Base-by-base conservation (phyloP, 257 asterid genomes). In the Craterostigma plantagineum region DNA sequence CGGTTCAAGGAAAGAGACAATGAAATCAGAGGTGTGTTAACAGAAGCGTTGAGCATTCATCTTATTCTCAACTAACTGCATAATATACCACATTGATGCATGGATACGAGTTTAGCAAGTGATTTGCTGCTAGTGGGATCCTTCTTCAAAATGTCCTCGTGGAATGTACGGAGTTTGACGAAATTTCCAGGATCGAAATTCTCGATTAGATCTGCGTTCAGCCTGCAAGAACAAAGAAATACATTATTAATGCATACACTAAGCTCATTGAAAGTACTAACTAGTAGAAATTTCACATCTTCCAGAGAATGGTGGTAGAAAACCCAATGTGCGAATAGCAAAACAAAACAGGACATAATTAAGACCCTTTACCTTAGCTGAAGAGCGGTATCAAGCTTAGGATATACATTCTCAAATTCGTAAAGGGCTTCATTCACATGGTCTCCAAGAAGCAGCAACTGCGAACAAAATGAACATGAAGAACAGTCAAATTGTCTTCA, bases 361-460 rank as follows among this genome's bases (percentile, higher is more conserved):
- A 2, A 36, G 40, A 23, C 4, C 40, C 11, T 38, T 42, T 64
- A 87, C 95, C 97, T 79, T 42, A 70, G 61, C n/a, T 65, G 76
- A 51, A 65, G 70, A 12, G 61, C 46, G 13, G 78, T 59, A 53
- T 64, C 71, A 14, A 68, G 56, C 65, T 51, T 50, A 40, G 63
- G 52, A 65, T 49, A 54, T 17, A 69, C 47, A 8, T 49, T 65
- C 46, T 70, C 75, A 45, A 76, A 63, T 64, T 67, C 91, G 67
- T 64, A 59, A 59, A 81, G 65, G 59, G 95, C 95, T 68, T 81
- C 81, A 15, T 60, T 46, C 9, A 87, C 97, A 46, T 66, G 79
- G 65, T 87, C 95, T 71, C 97, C 97, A 10, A 74, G 80, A 59
- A 87, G 68, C 58, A 81, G 61, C 74, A 80, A 55, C 96, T 85